phyloP scores from a whole-genome alignment of 176 grass and related monocot genomes.

The Ananas comosus region DNA sequence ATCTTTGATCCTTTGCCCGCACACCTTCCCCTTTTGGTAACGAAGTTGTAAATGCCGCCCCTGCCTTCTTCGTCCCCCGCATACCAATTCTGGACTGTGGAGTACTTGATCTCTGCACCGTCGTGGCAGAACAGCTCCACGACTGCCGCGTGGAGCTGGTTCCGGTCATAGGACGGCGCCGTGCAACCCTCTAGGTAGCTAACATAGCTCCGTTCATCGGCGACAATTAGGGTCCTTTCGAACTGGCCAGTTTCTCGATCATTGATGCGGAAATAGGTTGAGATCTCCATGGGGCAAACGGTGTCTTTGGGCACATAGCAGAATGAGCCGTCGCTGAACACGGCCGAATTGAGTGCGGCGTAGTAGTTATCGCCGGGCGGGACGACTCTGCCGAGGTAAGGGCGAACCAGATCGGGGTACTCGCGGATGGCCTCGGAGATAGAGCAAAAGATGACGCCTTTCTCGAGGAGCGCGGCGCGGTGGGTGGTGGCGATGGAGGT shows the following conservation, averaged over 20 bases:
- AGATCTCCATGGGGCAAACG: conserved; percentile 92
- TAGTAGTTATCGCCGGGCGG: conserved; percentile 81
- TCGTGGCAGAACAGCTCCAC: conserved; percentile 88
- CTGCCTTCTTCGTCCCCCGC: conserved; percentile 75
- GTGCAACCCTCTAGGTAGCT: conserved; percentile 95
- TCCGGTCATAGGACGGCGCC: conserved; percentile 66
- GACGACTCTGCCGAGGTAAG: conserved; percentile 63
- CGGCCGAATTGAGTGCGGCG: conserved; percentile 83
- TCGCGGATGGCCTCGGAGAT: conserved; percentile 92
- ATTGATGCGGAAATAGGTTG: conserved; percentile 90
- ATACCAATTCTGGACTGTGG: conserved; percentile 97
- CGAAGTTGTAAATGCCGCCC: conserved; percentile 93
- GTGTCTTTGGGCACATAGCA: conserved; percentile 95
- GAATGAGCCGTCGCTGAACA: conserved; percentile 95
- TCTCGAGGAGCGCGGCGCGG: conserved; percentile 52
- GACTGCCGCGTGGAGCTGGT: conserved; percentile 87
- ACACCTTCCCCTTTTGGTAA: conserved; percentile 85
- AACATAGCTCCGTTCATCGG: conserved; percentile 71
- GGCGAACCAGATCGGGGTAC: conserved; percentile 68
- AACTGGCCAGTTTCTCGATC: conserved; percentile 86
- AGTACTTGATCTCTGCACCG: conserved; percentile 82
- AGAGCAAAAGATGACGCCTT: conserved; percentile 96
- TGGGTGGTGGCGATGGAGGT: conserved; percentile 89
- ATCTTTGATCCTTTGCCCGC: conserved; percentile 65
- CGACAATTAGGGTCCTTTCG: conserved; percentile 81